Conservation (phyloP, 345 rosid species). For the Hibiscus trionum region DNA sequence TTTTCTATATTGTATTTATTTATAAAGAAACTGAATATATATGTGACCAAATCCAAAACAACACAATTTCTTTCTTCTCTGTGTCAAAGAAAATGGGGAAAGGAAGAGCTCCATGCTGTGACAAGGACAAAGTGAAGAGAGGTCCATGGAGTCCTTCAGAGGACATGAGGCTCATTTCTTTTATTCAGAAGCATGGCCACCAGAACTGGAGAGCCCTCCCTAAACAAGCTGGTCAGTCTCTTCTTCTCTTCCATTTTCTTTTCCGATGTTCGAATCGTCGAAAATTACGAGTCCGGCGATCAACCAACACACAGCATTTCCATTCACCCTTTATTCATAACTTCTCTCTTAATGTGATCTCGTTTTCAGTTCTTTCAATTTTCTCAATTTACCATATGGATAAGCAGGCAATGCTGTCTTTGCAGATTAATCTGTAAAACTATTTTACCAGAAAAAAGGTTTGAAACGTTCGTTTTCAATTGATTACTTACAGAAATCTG, state of each 20-base stretch:
- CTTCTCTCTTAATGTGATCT: too few species aligned
- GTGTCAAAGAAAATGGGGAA: slow-evolving; percentile 9
- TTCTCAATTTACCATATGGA: too few species aligned
- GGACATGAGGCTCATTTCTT: slow-evolving; percentile 69
- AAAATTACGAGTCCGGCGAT: background rate
- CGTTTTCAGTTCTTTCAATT: too few species aligned
- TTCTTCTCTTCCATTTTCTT: background rate
- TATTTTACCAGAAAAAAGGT: slow-evolving; percentile 2
- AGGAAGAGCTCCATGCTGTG: slow-evolving; percentile 93
- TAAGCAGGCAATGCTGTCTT: background rate
- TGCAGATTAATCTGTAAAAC: background rate
- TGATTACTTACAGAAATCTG: background rate
- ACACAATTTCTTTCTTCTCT: background rate
- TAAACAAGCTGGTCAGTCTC: slow-evolving; percentile 62
- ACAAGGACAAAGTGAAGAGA: slow-evolving; percentile 74
- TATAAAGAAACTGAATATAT: background rate
- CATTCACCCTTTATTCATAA: background rate
- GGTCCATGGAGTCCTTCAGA: slow-evolving; percentile 95
- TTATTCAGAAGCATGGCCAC: slow-evolving; percentile 79
- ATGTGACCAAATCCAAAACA: background rate
- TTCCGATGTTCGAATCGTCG: background rate
- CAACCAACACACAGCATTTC: background rate
- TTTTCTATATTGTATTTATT: background rate
- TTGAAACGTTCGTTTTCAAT: slow-evolving; percentile 15
- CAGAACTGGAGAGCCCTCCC: slow-evolving; percentile 94